Percentiles rank a stretch among this genome's conserved stretches.
Evolutionary conservation across 306 rosid species (phyloP).

Genomic region (Vachellia collinsii): DNA sequence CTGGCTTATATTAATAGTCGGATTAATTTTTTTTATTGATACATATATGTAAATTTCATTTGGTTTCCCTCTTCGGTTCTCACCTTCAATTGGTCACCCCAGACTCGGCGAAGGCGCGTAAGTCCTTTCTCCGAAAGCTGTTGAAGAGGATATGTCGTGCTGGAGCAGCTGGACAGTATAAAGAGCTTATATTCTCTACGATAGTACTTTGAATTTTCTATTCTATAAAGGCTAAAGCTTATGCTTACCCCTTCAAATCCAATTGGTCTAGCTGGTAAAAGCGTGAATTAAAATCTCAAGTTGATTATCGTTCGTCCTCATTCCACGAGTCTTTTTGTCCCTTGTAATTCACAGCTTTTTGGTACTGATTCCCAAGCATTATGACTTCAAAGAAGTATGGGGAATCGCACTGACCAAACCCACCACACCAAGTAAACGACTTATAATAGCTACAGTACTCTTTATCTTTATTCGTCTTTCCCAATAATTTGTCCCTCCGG

Average conservation of each 20-base stretch:
- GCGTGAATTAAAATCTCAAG: not conserved
- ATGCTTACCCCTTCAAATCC: not conserved
- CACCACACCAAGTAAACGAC: constrained; percentile 54
- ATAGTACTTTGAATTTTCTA: not conserved
- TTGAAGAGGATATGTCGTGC: not conserved
- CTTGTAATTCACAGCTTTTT: constrained; percentile 37
- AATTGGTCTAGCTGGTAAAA: not conserved
- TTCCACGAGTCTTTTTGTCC: constrained; percentile 9
- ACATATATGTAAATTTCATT: too few species aligned
- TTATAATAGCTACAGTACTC: not conserved
- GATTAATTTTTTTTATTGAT: too few species aligned
- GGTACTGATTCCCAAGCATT: constrained; percentile 42
- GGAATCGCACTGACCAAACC: constrained; percentile 45
- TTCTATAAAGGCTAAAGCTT: not conserved
- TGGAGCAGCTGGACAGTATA: constrained; percentile 4
- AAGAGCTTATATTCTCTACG: not conserved
- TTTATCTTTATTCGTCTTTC: constrained; percentile 26
- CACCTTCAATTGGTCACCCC: too few species aligned
- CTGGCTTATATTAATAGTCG: too few species aligned
- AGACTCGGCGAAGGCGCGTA: not conserved
- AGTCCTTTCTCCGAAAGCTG: not conserved
- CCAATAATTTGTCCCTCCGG: not conserved
- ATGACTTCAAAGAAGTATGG: constrained; percentile 29
- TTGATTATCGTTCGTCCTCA: constrained; percentile 3
- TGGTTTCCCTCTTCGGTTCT: too few species aligned